Evolutionary conservation across 352 stramenopile genomes (phyloP), one percentile per base, ranked within the genome.

Genomic region (Hyaloperonospora arabidopsidis): DNA sequence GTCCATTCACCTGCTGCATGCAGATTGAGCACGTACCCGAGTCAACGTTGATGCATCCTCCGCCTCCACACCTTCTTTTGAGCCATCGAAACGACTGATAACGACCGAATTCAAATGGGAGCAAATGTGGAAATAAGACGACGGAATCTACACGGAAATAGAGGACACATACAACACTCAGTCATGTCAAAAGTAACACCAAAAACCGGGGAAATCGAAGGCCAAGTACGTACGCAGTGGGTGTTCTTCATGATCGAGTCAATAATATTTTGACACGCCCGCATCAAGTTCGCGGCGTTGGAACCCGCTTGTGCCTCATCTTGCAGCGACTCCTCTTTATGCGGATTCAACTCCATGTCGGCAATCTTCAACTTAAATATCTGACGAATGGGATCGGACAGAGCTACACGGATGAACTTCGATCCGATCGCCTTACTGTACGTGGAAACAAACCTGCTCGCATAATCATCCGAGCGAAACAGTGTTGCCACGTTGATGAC

Each of bases 241-340:
- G 74, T 69, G 58, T 91, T 85, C 25, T 67, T 66, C 17, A 90
- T 51, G 46, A 95, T 89, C 29, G 79, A 84, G 47, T 95, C 79
- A 17, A 95, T 73, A 34, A 95, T 86, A 15, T 74, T 62, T 54
- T 95, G 84, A 43, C 84, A 95, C 5, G 79, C 73, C n/a, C 56
- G 54, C 84, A 92, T 95, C 18, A 95, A 61, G 49, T 91, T 93
- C 0, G 70, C 68, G 2, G 84, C 84, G 21, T 93, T 92, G 2
- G 54, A 48, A n/a, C 61, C 46, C 1, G 69, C 61, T 51, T 67
- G 65, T 10, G 45, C 44, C 12, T 70, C 61, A 18, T 78, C 55
- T 19, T 71, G 68, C 6, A 79, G 46, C 19, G 54, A 64, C 49
- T 84, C 78, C 14, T 78, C 54, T 50, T 87, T 81, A 21, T 71